A percentile compares a stretch with the other conserved stretches of the same genome.
Conservation (phyloP, 352 stramenopile species). For the Albugo candida region DNA sequence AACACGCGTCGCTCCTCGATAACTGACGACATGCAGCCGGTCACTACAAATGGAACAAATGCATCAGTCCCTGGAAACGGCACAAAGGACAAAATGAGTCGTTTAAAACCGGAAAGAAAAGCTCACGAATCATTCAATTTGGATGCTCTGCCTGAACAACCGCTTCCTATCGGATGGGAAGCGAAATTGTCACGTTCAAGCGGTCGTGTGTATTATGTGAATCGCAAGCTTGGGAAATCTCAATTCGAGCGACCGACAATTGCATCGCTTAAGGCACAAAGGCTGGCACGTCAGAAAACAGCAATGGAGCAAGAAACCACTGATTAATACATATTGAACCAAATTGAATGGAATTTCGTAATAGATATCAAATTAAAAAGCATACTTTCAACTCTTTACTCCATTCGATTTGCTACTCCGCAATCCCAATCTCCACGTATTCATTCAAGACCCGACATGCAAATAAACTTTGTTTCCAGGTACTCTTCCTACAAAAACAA, state of each 20-base stretch:
- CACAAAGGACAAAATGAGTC: slow-evolving; percentile 12
- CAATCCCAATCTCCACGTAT: too few species aligned
- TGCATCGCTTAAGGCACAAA: slow-evolving; percentile 69
- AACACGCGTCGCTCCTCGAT: slow-evolving; percentile 5
- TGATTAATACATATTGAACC: too few species aligned
- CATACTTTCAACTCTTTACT: too few species aligned
- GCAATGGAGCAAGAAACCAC: not conserved
- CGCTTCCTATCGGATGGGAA: slow-evolving; percentile 62
- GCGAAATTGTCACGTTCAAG: slow-evolving; percentile 75
- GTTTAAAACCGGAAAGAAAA: slow-evolving; percentile 25
- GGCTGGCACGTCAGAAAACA: slow-evolving; percentile 51
- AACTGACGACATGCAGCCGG: too few species aligned
- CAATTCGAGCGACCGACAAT: slow-evolving; percentile 74
- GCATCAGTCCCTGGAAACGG: too few species aligned
- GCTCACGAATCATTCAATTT: slow-evolving; percentile 75
- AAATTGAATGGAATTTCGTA: too few species aligned
- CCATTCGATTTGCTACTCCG: too few species aligned
- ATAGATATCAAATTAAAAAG: too few species aligned
- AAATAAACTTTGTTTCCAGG: slow-evolving; percentile 93
- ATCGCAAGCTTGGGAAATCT: slow-evolving; percentile 71
- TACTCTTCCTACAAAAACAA: slow-evolving; percentile 77
- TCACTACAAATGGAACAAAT: too few species aligned
- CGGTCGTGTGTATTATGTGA: slow-evolving; percentile 76
- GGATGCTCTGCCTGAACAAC: slow-evolving; percentile 59
- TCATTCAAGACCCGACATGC: slow-evolving; percentile 23